A percentile compares a stretch with the other conserved stretches of the same genome.
Evolutionary conservation across 2,329 filamentous ascomycete species (phyloP).

Genomic region (Exophiala viscosa): DNA sequence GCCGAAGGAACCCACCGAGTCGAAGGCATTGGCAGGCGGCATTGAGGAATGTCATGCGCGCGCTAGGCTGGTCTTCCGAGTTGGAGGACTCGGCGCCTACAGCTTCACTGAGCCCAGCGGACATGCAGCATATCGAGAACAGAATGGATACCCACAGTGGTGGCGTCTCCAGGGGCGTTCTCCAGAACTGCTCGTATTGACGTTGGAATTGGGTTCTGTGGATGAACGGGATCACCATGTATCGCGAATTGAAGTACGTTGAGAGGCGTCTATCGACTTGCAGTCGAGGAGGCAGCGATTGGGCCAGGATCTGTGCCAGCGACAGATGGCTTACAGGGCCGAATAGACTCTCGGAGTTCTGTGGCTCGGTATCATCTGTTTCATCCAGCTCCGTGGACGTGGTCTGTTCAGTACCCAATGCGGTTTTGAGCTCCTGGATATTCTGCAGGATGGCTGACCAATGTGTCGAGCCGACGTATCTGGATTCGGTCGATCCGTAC

Average conservation of each 20-base stretch:
- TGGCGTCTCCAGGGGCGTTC: conserved; percentile 45
- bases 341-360: conserved; percentile 17
- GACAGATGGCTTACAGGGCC: conserved; percentile 11
- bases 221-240: conserved; percentile 24
- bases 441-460: conserved; percentile 42
- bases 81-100: conserved; percentile 33
- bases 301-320: conserved; percentile 22
- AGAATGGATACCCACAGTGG: conserved; percentile 52
- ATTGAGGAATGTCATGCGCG: conserved; percentile 33
- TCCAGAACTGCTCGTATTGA: conserved; percentile 54
- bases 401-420: conserved; percentile 8
- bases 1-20: conserved; percentile 40
- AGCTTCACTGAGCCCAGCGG: conserved; percentile 17
- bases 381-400: conserved; percentile 18
- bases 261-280: conserved; percentile 25
- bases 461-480: conserved; percentile 41
- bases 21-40: conserved; percentile 52
- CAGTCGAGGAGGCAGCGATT: conserved; percentile 21
- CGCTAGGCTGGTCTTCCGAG: conserved; percentile 45
- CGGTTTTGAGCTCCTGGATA: conserved; percentile 26
- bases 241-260: conserved; percentile 26
- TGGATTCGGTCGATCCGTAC: conserved; percentile 11
- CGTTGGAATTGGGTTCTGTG: conserved; percentile 21
- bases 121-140: conserved; percentile 48
- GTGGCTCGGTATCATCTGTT: conserved; percentile 14